phyloP scores from a whole-genome alignment of 2,329 filamentous ascomycete species.

The Penicillium janthinellum region DNA sequence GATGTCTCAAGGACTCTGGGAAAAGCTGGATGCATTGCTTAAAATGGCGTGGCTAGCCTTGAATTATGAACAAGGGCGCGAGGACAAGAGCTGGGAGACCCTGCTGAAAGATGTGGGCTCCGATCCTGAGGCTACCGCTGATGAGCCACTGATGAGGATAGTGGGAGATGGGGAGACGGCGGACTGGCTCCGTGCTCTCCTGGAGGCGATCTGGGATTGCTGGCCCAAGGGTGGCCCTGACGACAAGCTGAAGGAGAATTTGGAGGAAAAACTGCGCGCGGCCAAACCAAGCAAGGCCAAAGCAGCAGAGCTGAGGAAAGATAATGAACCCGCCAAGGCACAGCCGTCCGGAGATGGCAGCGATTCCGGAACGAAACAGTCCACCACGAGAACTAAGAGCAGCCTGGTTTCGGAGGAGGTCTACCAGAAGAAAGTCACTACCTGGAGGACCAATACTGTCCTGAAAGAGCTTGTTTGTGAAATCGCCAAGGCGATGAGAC shows the following conservation, averaged over 20 bases:
- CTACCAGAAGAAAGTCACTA: not conserved
- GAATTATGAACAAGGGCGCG: not conserved
- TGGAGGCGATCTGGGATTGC: not conserved
- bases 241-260: not conserved
- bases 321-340: not conserved
- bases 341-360: not conserved
- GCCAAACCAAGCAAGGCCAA: not conserved
- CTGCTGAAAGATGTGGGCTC: not conserved
- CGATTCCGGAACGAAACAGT: not conserved
- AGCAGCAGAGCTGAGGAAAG: not conserved
- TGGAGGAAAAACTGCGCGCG: not conserved
- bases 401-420: not conserved
- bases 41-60: not conserved
- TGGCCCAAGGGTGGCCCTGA: not conserved
- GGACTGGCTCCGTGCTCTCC: not conserved
- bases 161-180: not conserved
- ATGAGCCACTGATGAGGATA: not conserved
- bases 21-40: not conserved
- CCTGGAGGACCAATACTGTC: not conserved
- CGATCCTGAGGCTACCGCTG: not conserved
- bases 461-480: constrained; percentile 5
- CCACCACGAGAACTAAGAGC: not conserved
- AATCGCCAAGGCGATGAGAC: constrained; percentile 26
- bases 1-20: not conserved
- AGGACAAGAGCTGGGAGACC: not conserved